Percentiles rank a stretch among this genome's conserved stretches.
These are phyloP conservation scores for Phaeotremella skinneri DNA, from an alignment of 768 basidiomycete genomes.

Conservation along the genomic window DNA sequence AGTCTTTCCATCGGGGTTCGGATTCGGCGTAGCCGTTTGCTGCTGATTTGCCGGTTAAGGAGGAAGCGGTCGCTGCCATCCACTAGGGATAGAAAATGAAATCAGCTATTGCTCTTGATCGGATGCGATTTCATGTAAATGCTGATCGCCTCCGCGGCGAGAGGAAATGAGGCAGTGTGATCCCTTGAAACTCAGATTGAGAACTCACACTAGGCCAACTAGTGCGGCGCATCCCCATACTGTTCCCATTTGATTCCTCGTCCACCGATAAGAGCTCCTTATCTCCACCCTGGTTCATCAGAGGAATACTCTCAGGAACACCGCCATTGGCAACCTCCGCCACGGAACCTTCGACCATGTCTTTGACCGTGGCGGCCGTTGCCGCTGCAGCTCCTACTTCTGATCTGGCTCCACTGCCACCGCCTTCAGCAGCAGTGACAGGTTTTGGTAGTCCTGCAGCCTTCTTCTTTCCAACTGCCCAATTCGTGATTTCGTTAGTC, in stretches of 20 bases:
- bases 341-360: constrained; percentile 28
- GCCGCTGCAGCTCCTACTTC: constrained; percentile 47
- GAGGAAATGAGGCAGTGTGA: neutral
- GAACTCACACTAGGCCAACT: constrained; percentile 38
- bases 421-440: constrained; percentile 18
- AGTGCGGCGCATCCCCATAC: constrained; percentile 8
- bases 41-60: constrained; percentile 18
- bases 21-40: constrained; percentile 17
- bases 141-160: neutral
- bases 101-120: neutral
- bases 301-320: constrained; percentile 48
- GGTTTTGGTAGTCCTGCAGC: constrained; percentile 31
- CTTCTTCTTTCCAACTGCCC: constrained; percentile 53
- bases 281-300: constrained; percentile 41
- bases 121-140: neutral
- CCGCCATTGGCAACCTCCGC: constrained; percentile 34
- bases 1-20: constrained; percentile 51
- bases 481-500: constrained; percentile 66
- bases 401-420: neutral
- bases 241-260: neutral
- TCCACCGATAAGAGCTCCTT: constrained; percentile 17
- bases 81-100: constrained; percentile 19
- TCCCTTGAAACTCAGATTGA: no score
- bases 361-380: constrained; percentile 53
- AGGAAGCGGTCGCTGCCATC: constrained; percentile 36